These are phyloP conservation scores for Solanum chiquidenum DNA, from an alignment of 257 asterid species.

Conservation along the genomic window DNA sequence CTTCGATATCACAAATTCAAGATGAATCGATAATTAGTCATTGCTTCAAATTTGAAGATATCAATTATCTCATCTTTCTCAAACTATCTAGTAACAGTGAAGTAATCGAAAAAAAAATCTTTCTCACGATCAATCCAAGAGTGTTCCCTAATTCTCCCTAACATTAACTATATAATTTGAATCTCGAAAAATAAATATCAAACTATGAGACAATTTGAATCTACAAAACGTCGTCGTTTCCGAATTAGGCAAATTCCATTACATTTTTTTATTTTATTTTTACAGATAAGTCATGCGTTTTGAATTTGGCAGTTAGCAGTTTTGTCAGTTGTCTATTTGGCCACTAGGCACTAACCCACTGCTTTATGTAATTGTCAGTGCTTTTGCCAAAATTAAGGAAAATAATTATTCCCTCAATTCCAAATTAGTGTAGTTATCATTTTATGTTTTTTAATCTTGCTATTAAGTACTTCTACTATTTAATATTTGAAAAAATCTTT, in stretches of 20 bases:
- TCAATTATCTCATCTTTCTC: background rate
- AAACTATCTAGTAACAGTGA: background rate
- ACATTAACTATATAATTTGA: background rate
- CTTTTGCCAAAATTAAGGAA: background rate
- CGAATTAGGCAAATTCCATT: background rate
- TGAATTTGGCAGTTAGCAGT: background rate
- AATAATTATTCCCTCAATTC: background rate
- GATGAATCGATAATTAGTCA: no score
- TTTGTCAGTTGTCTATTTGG: background rate
- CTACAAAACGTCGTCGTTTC: background rate
- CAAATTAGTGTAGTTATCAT: background rate
- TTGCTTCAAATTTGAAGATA: background rate
- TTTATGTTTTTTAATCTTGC: background rate
- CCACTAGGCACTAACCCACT: background rate
- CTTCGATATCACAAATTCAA: no score
- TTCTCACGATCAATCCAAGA: background rate
- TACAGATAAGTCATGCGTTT: background rate
- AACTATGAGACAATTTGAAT: background rate
- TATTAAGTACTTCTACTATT: background rate
- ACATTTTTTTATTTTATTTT: background rate
- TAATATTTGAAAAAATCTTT: no score
- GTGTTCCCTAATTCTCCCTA: no score
- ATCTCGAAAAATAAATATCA: background rate
- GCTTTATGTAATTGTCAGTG: background rate
- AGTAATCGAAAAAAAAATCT: background rate